phyloP scores from a whole-genome alignment of 2,329 filamentous ascomycete species.

The Botrytis porri region DNA sequence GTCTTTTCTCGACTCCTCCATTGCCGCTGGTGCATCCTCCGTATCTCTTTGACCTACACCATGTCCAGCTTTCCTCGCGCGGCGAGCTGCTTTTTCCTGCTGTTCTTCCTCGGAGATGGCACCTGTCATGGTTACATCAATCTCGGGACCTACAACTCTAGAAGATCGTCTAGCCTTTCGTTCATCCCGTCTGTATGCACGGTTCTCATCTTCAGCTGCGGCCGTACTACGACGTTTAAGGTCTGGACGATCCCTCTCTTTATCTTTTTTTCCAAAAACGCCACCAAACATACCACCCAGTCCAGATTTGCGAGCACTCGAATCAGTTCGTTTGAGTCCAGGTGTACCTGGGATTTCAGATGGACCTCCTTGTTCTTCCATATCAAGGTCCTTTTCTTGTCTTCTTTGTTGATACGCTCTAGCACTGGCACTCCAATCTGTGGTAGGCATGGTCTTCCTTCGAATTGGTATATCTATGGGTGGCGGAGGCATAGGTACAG shows the following conservation, averaged over 20 bases:
- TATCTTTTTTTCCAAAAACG: constrained; percentile 39
- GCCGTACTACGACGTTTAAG: constrained; percentile 50
- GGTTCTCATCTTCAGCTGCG: constrained; percentile 50
- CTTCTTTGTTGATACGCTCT: constrained; percentile 59
- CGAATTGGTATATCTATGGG: constrained; percentile 33
- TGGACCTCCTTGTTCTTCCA: constrained; percentile 52
- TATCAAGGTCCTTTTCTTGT: constrained; percentile 61
- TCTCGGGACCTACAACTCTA: constrained; percentile 47
- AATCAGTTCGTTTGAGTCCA: constrained; percentile 56
- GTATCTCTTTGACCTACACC: constrained; percentile 50
- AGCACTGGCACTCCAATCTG: constrained; percentile 40
- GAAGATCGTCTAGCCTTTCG: constrained; percentile 40
- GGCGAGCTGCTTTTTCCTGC: constrained; percentile 63
- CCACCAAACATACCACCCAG: constrained; percentile 62
- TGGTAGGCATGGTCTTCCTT: constrained; percentile 29
- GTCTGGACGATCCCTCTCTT: constrained; percentile 43
- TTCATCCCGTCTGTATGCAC: constrained; percentile 37
- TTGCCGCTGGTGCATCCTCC: constrained; percentile 52
- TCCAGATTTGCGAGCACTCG: constrained; percentile 58
- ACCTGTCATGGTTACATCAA: constrained; percentile 43
- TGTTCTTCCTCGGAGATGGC: constrained; percentile 53
- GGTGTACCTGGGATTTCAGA: constrained; percentile 37
- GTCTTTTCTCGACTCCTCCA: constrained; percentile 56
- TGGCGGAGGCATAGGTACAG: constrained; percentile 37
- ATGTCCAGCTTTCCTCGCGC: constrained; percentile 53